These are phyloP conservation scores for Grosmannia clavigera DNA, from an alignment of 2,329 filamentous ascomycete genomes.

Conservation along the genomic window DNA sequence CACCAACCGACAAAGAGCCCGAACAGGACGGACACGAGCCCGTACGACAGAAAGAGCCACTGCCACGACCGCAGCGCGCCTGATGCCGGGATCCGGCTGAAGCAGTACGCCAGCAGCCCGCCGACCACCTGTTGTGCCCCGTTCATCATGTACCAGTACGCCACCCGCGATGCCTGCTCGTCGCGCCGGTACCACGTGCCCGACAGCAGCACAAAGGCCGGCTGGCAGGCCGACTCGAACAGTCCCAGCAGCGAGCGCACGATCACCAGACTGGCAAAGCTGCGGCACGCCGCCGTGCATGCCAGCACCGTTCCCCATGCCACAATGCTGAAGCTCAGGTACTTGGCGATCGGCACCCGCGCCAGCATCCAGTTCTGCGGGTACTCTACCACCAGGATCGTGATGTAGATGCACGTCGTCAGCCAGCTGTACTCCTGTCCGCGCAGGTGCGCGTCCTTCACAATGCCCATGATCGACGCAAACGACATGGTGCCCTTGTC, in stretches of 20 bases:
- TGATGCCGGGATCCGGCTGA: slow-evolving; percentile 33
- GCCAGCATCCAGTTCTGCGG: slow-evolving; percentile 45
- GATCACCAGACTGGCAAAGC: slow-evolving; percentile 45
- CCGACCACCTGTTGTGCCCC: slow-evolving; percentile 61
- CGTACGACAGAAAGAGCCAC: slow-evolving; percentile 55
- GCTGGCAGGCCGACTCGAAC: slow-evolving; percentile 59
- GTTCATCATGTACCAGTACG: slow-evolving; percentile 72
- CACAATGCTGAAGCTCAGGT: slow-evolving; percentile 50
- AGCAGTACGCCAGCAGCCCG: slow-evolving; percentile 56
- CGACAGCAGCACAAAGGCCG: slow-evolving; percentile 53
- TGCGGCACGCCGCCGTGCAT: slow-evolving; percentile 46
- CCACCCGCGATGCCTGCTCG: slow-evolving; percentile 54
- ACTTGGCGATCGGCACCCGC: slow-evolving; percentile 55
- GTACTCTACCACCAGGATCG: slow-evolving; percentile 58
- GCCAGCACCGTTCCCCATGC: slow-evolving; percentile 51
- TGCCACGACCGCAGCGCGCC: slow-evolving; percentile 53
- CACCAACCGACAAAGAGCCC: slow-evolving; percentile 51
- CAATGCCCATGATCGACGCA: slow-evolving; percentile 52
- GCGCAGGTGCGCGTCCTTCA: slow-evolving; percentile 34
- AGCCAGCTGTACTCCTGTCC: slow-evolving; percentile 50
- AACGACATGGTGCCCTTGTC: slow-evolving; percentile 56
- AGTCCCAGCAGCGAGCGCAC: slow-evolving; percentile 57
- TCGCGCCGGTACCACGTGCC: slow-evolving; percentile 60
- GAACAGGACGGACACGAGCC: slow-evolving; percentile 49
- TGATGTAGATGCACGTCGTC: slow-evolving; percentile 63